phyloP scores from a whole-genome alignment of 1,139 yeast genomes.

The Lodderomyces metapsilosis region DNA sequence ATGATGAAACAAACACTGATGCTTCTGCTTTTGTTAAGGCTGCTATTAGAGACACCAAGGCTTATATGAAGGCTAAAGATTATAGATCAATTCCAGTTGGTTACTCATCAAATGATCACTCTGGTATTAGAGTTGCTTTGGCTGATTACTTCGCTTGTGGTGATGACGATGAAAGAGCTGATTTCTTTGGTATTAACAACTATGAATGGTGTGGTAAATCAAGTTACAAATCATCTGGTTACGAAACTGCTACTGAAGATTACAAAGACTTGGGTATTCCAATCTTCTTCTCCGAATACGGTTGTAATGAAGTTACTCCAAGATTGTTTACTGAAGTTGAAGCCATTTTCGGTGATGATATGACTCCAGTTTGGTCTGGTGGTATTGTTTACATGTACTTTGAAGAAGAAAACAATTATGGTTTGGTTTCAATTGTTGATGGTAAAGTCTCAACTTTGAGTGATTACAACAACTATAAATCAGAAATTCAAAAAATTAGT shows the following conservation, averaged over 20 bases:
- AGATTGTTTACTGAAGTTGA: conserved; percentile 72
- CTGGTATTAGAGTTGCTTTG: conserved; percentile 63
- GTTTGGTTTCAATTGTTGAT: conserved; percentile 60
- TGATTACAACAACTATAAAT: conserved; percentile 51
- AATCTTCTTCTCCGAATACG: conserved; percentile 87
- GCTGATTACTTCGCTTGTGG: conserved; percentile 89
- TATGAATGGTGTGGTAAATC: conserved; percentile 94
- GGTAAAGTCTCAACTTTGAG: conserved; percentile 40
- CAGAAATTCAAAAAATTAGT: conserved; percentile 54
- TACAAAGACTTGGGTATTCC: conserved; percentile 75
- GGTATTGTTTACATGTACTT: conserved; percentile 90
- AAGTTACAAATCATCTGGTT: conserved; percentile 65
- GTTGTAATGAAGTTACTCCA: conserved; percentile 70
- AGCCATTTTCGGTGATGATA: conserved; percentile 56
- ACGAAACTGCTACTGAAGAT: conserved; percentile 67
- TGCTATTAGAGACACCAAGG: conserved; percentile 80
- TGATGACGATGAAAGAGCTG: conserved; percentile 63
- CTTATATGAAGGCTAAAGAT: conserved; percentile 62
- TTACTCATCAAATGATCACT: conserved; percentile 83
- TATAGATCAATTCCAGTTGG: conserved; percentile 83
- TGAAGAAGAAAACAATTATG: conserved; percentile 78
- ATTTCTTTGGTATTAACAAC: conserved; percentile 92
- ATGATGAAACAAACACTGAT: conserved; percentile 65
- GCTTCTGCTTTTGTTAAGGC: conserved; percentile 90
- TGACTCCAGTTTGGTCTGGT: conserved; percentile 88